Base-by-base conservation (phyloP, 1,284 basidiomycete genomes). In the Ceratobasidium sp. region DNA sequence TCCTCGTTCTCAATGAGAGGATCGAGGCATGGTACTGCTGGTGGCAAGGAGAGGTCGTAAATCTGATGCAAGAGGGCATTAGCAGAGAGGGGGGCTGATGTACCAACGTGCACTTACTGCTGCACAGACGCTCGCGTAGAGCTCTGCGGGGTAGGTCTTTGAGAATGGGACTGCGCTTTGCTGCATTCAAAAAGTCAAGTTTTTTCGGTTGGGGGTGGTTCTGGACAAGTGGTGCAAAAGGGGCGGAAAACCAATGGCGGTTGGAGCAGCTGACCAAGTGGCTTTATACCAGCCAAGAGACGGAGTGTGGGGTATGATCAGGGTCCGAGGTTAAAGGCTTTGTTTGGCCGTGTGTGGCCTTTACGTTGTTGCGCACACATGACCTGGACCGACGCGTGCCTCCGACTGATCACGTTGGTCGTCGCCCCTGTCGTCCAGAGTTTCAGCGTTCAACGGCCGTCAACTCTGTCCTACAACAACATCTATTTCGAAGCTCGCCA, bases 11-110 rank as follows among this genome's bases (percentile, higher is more conserved):
- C 62, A 30, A 89, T 82, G 63, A 89, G 81, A 21, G 92, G 92
- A 78, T 94, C 92, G 75, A 94, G 86, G 21, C 90, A 91, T 1
- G 86, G 83, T 1, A 81, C 72, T 6, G 81, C 74, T 8, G 89
- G 83, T 2, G 88, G 87, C 5, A 89, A 80, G 74, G 88, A 88
- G 21, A 87, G 83, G 6, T 85, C 84, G 77, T 88, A 92, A 44
- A 93, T 66, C 63, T 66, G 28, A 18, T 13, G 8, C 26, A 18
- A 64, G 38, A 6, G 58, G n/a, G 43, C n/a, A 7, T 18, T 49
- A 30, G 26, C 21, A 6, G 28, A 4, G 18, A 50, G 32, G 21
- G 21, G n/a, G n/a, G n/a, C n/a, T n/a, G n/a, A n/a, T n/a, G n/a
- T n/a, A n/a, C n/a, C n/a, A n/a, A n/a, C 7, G 44, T 14, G 44